Conservation (phyloP, 768 basidiomycete species). For the Cubamyces lactineus region DNA sequence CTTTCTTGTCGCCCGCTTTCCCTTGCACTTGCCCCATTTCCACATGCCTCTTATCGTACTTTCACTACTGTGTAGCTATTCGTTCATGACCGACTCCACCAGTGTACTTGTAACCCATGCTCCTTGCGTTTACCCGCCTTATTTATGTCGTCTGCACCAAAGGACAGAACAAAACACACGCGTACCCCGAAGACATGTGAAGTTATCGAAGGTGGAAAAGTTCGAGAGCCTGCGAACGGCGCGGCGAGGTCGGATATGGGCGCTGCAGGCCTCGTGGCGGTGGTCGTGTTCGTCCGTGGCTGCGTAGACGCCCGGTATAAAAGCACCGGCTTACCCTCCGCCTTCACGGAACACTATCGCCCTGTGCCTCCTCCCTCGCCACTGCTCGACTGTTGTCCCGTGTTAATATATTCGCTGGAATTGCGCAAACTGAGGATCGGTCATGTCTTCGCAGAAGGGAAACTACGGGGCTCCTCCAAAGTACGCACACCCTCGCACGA, state of each 20-base stretch:
- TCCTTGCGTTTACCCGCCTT: not conserved
- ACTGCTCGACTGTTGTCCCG: not conserved
- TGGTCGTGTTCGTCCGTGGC: conserved; percentile 16
- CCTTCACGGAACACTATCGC: conserved; percentile 3
- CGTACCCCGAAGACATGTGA: not conserved
- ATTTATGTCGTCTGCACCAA: not conserved
- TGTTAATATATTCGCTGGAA: not conserved
- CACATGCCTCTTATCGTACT: not conserved
- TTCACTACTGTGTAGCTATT: conserved; percentile 5
- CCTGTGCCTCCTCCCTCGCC: not conserved
- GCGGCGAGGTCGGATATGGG: not conserved
- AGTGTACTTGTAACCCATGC: conserved; percentile 6
- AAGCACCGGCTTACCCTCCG: conserved; percentile 4
- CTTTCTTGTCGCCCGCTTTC: not conserved
- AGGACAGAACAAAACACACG: not conserved
- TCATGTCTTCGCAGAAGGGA: conserved; percentile 23
- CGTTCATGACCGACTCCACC: not conserved
- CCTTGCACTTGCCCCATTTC: not conserved
- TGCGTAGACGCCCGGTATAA: conserved; percentile 8
- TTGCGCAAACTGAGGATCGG: not conserved
- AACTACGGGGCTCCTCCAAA: conserved; percentile 25
- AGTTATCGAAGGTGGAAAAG: not conserved
- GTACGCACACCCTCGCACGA: conserved; percentile 14
- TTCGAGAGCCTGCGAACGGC: not conserved
- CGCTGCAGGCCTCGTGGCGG: conserved; percentile 18